Evolutionary conservation across 306 rosid genomes (phyloP).

Genomic region (Morella rubra): DNA sequence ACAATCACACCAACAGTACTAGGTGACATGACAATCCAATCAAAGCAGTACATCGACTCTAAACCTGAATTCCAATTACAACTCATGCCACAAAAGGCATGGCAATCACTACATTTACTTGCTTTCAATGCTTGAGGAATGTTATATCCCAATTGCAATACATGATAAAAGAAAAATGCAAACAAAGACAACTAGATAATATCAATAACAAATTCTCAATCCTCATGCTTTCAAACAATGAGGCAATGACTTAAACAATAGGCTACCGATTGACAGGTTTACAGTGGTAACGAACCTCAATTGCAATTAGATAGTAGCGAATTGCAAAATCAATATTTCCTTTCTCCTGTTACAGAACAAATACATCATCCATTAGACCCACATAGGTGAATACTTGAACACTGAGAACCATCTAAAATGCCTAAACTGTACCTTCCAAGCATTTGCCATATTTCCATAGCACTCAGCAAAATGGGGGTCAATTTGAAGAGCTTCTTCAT

Average conservation of each 20-base stretch:
- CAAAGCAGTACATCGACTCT: not conserved
- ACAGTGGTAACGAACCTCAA: slow-evolving; percentile 61
- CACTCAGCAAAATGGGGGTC: slow-evolving; percentile 95
- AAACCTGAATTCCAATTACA: not conserved
- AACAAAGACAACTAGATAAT: not conserved
- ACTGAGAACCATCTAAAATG: not conserved
- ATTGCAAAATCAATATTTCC: slow-evolving; percentile 61
- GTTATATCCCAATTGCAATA: not conserved
- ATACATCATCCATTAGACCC: slow-evolving; percentile 3
- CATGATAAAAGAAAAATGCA: not conserved
- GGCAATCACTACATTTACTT: not conserved
- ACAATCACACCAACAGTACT: not conserved
- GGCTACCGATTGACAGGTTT: not conserved
- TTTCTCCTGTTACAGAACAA: slow-evolving; percentile 45
- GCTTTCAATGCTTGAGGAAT: not conserved
- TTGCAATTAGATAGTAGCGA: slow-evolving; percentile 81
- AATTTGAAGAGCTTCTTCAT: slow-evolving; percentile 89
- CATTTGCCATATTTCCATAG: slow-evolving; percentile 99
- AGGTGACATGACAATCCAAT: not conserved
- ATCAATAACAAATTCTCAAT: not conserved
- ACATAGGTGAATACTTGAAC: not conserved
- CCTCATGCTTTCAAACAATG: not conserved
- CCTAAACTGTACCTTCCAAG: slow-evolving; percentile 73
- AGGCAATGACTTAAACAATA: not conserved
- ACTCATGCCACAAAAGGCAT: not conserved